Evolutionary conservation across 768 basidiomycete species (phyloP).

Genomic region (Mycena rebaudengoi): DNA sequence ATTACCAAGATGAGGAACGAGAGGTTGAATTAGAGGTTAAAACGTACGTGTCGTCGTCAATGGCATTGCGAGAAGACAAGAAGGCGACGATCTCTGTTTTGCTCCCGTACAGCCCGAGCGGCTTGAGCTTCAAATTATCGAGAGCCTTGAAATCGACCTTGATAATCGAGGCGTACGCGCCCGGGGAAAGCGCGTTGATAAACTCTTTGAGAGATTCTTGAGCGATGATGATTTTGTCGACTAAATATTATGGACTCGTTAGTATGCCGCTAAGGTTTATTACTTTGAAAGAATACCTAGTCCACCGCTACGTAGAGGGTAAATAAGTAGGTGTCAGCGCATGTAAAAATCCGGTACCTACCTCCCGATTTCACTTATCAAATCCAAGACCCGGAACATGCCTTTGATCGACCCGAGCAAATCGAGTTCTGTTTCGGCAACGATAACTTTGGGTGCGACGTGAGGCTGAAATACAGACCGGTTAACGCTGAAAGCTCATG

Average conservation of each 20-base stretch:
- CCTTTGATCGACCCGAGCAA: slow-evolving; percentile 46
- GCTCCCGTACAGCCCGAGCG: slow-evolving; percentile 67
- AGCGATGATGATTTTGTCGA: slow-evolving; percentile 70
- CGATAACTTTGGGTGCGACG: too few species aligned
- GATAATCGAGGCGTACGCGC: slow-evolving; percentile 61
- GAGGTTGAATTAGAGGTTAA: neutral
- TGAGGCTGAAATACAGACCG: too few species aligned
- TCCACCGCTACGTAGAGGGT: slow-evolving; percentile 41
- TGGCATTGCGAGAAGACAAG: slow-evolving; percentile 42
- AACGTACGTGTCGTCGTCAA: slow-evolving; percentile 52
- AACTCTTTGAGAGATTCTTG: slow-evolving; percentile 58
- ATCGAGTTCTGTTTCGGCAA: slow-evolving; percentile 15
- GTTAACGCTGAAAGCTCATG: too few species aligned
- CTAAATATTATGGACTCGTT: slow-evolving; percentile 40
- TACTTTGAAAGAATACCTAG: slow-evolving; percentile 57
- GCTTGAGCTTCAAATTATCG: slow-evolving; percentile 55
- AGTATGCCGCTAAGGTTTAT: too few species aligned
- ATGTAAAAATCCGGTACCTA: neutral
- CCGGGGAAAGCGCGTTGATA: slow-evolving; percentile 56
- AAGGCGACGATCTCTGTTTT: slow-evolving; percentile 58
- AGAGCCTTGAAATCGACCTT: slow-evolving; percentile 64
- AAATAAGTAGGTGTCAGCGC: neutral
- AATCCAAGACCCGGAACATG: slow-evolving; percentile 61
- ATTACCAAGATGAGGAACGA: neutral
- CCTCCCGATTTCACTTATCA: slow-evolving; percentile 58